Evolutionary conservation across 2,329 filamentous ascomycete species (phyloP), one percentile per base, ranked within the genome.

Genomic region (Fusarium equiseti): DNA sequence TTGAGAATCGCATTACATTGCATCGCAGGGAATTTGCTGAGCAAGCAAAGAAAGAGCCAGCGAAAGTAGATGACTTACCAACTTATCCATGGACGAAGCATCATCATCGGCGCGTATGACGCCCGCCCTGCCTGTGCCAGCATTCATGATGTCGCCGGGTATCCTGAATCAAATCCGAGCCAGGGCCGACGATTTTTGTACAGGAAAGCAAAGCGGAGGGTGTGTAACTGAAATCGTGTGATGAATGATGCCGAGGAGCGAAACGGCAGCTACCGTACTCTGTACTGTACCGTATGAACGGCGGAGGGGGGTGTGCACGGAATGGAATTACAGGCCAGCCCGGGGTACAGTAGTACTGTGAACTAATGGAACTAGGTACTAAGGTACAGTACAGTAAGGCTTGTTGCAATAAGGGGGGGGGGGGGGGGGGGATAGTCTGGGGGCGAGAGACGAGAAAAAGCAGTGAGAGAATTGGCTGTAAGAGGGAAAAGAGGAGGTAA

Each of bases 101-200:
- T 85, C 84, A 54, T 83, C 77, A 68, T 83, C 77, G 72, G 87
- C 84, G 77, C 85, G 82, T 75, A 90, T 84, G 72, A 89, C 79
- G 76, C 87, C 87, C 75, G 87, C 87, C 81, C 85, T 86, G 78
- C 86, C 86, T 68, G 84, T 85, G 55, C 80, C 77, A 63, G 79
- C 77, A 77, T 82, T 79, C 80, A 82, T 82, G 70, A 76, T 78
- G 70, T 73, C 58, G 59, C 63, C 67, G 60, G 68, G 70, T 65
- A 65, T 63, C 65, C 59, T 69, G 68, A 71, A 70, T 72, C 66
- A 68, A 71, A 70, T 72, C 70, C 66, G 68, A 73, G 59, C 62
- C 65, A 73, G 71, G 71, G 68, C 67, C 74, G 70, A 75, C 66
- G 68, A 70, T 66, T 71, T 71, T 61, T 62, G 59, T 62, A 62